Evolutionary conservation across 2,329 filamentous ascomycete genomes (phyloP).

Genomic region (Setomelanomma holmii): DNA sequence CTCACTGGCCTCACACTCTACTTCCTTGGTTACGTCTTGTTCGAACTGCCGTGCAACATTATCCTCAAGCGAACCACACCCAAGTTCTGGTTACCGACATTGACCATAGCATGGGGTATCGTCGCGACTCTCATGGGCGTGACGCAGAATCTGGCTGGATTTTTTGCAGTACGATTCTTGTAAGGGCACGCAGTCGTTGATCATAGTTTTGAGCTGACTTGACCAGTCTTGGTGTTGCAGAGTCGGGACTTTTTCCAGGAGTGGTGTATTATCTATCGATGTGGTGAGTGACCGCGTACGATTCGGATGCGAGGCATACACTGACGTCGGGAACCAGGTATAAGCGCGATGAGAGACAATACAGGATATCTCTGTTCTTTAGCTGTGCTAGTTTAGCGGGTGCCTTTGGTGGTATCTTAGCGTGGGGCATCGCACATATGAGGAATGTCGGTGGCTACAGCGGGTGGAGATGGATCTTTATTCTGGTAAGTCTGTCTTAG

Average conservation of each 20-base stretch:
- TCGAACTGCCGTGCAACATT: slow-evolving; percentile 68
- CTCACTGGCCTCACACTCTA: slow-evolving; percentile 71
- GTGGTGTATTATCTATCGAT: slow-evolving; percentile 65
- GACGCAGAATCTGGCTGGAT: slow-evolving; percentile 54
- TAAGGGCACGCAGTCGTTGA: slow-evolving; percentile 27
- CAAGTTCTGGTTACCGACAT: slow-evolving; percentile 50
- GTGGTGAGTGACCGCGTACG: too few species aligned
- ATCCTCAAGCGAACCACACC: slow-evolving; percentile 65
- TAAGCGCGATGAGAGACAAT: slow-evolving; percentile 64
- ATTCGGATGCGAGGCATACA: too few species aligned
- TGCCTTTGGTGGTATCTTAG: slow-evolving; percentile 68
- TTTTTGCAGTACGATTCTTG: slow-evolving; percentile 58
- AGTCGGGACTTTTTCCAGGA: slow-evolving; percentile 49
- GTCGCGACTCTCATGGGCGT: slow-evolving; percentile 61
- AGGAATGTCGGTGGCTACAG: slow-evolving; percentile 59
- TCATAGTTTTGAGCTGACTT: background rate
- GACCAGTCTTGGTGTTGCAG: slow-evolving; percentile 41
- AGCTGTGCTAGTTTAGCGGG: slow-evolving; percentile 65
- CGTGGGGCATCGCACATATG: slow-evolving; percentile 67
- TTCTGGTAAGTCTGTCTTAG: slow-evolving; percentile 34
- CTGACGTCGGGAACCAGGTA: slow-evolving; percentile 72
- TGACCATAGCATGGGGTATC: slow-evolving; percentile 60
- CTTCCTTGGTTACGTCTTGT: slow-evolving; percentile 62
- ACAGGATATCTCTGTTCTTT: slow-evolving; percentile 66
- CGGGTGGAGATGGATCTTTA: slow-evolving; percentile 53